phyloP scores from a whole-genome alignment of 441 rosid genomes.

The Gossypium laxum region DNA sequence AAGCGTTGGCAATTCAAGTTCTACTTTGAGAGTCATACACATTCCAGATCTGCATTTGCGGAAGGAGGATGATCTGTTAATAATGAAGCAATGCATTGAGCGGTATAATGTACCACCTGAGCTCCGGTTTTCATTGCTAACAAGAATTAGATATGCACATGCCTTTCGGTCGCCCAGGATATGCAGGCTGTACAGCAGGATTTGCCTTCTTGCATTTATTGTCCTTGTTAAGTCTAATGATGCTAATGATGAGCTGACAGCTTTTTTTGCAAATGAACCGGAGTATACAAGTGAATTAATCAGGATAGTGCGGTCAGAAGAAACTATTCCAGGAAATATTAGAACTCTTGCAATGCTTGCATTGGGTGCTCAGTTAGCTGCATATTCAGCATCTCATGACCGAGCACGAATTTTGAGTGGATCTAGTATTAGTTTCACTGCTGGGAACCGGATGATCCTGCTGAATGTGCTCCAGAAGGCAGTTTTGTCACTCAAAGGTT shows the following conservation, averaged over 20 bases:
- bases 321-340: conserved; percentile 68
- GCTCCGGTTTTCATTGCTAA: conserved; percentile 73
- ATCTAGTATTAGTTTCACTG: conserved; percentile 87
- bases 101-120: conserved; percentile 63
- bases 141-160: conserved; percentile 89
- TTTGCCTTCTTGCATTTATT: conserved; percentile 86
- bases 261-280: conserved; percentile 97
- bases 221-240: conserved; percentile 95
- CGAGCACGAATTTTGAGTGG: conserved; percentile 88
- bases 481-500: conserved; percentile 61
- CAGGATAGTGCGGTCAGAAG: conserved; percentile 90
- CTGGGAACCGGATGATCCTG: conserved; percentile 80
- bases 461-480: conserved; percentile 96
- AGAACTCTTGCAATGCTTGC: conserved; percentile 94
- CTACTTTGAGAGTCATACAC: conserved; percentile 52
- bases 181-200: conserved; percentile 86
- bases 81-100: conserved; percentile 84
- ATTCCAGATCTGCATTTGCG: conserved; percentile 70
- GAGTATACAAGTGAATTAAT: conserved; percentile 92
- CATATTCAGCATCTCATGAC: conserved; percentile 89
- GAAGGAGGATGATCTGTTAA: conserved; percentile 73
- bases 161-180: conserved; percentile 80
- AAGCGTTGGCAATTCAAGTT: conserved; percentile 18
- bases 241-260: conserved; percentile 76
- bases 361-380: conserved; percentile 91